Evolutionary conservation across 768 basidiomycete genomes (phyloP).

Genomic region (Imleria badia): DNA sequence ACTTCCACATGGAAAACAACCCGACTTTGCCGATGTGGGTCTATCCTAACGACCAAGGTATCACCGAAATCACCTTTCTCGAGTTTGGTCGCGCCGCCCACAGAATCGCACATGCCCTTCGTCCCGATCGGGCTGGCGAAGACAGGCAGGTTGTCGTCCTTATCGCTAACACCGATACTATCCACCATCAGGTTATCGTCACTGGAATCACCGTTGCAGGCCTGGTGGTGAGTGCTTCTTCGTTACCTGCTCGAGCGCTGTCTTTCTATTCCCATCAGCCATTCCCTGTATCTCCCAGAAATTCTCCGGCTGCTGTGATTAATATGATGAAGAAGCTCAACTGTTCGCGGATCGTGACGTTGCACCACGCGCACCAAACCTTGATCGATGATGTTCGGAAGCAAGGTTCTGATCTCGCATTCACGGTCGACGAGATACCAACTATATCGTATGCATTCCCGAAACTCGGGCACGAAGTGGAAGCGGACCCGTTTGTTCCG

Average conservation of each 20-base stretch:
- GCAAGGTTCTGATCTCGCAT: neutral
- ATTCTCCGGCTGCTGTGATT: neutral
- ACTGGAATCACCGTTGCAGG: neutral
- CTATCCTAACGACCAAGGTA: neutral
- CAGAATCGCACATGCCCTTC: neutral
- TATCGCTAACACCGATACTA: neutral
- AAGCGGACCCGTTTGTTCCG: neutral
- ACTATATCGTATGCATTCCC: neutral
- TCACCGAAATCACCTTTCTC: neutral
- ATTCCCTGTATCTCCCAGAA: neutral
- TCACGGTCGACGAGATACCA: neutral
- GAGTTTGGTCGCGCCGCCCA: neutral
- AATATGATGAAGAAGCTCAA: neutral
- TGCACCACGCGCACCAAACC: neutral
- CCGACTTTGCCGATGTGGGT: neutral
- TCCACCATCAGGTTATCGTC: neutral
- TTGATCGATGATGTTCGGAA: neutral
- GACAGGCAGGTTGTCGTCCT: neutral
- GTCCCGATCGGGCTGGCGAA: neutral
- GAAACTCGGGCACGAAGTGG: neutral
- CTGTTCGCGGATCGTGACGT: neutral
- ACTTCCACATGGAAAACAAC: constrained; percentile 1
- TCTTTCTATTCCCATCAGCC: neutral
- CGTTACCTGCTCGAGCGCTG: neutral
- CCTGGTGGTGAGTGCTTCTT: neutral